Percentiles rank a stretch among this genome's conserved stretches.
These are phyloP conservation scores for Acanthamoeba castellanii DNA, from an alignment of 208 protist species.

Conservation along the genomic window DNA sequence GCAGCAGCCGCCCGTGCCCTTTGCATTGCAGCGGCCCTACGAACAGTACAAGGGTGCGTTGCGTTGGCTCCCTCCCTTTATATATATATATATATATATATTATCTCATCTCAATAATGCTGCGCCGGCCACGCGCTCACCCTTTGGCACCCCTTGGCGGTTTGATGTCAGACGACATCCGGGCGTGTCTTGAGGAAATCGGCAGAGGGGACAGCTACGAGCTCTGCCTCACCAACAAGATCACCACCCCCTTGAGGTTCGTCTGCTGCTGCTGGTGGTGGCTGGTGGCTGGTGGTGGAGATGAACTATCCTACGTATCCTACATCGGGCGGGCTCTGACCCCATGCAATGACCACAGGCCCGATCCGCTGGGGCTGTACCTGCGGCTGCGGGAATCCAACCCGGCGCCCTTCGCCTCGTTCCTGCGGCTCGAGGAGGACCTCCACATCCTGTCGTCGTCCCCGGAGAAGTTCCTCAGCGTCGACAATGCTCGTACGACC, in stretches of 20 bases:
- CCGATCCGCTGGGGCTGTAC: conserved; percentile 32
- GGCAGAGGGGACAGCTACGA: conserved; percentile 72
- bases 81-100: no score
- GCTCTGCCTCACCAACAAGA: conserved; percentile 74
- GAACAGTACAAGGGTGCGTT: conserved; percentile 5
- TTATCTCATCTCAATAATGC: neutral
- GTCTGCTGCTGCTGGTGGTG: no score
- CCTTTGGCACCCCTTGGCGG: no score
- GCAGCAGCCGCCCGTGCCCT: neutral
- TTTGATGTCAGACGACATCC: neutral
- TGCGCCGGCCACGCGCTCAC: no score
- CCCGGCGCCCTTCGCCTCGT: conserved; percentile 77
- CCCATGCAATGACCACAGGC: neutral
- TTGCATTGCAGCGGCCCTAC: neutral
- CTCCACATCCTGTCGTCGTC: conserved; percentile 82
- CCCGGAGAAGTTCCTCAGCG: conserved; percentile 77
- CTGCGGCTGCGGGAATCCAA: neutral
- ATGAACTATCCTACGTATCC: no score
- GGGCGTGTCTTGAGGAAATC: conserved; percentile 15
- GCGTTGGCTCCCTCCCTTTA: neutral
- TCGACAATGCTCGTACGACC: neutral
- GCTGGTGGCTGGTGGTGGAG: no score
- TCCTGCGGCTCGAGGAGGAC: conserved; percentile 75
- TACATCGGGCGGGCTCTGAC: no score
- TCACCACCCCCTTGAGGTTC: neutral